Evolutionary conservation across 257 asterid genomes (phyloP).

Genomic region (Scutellaria barbata): DNA sequence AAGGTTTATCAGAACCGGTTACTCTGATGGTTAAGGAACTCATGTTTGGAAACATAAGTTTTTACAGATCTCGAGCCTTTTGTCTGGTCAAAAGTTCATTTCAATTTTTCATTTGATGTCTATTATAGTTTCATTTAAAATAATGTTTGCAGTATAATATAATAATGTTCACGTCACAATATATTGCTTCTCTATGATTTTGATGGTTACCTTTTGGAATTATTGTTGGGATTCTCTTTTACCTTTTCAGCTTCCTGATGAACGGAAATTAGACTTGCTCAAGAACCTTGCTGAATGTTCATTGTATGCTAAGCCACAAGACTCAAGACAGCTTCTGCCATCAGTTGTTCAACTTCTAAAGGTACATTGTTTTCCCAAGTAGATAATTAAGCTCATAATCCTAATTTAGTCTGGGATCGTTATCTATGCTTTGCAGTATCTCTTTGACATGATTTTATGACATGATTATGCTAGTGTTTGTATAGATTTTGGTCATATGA

Average conservation of each 20-base stretch:
- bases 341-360: conserved; percentile 83
- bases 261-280: conserved; percentile 73
- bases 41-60: background rate
- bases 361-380: conserved; percentile 48
- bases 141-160: background rate
- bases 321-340: conserved; percentile 87
- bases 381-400: conserved; percentile 21
- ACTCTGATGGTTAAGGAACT: conserved; percentile 13
- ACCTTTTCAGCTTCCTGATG: conserved; percentile 80
- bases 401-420: conserved; percentile 3
- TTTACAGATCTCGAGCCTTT: conserved; percentile 9
- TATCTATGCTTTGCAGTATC: background rate
- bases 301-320: conserved; percentile 77
- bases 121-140: conserved; percentile 19
- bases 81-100: conserved; percentile 5
- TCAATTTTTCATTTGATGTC: background rate
- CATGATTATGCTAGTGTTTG: conserved; percentile 18
- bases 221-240: conserved; percentile 28
- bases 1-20: background rate
- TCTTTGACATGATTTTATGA: background rate
- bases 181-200: conserved; percentile 23
- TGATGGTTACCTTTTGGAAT: conserved; percentile 1
- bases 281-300: conserved; percentile 91
- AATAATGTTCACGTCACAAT: background rate
- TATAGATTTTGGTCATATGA: conserved; percentile 22